phyloP scores from a whole-genome alignment of 805 yeast genomes.

The Ogataea salicorniae region DNA sequence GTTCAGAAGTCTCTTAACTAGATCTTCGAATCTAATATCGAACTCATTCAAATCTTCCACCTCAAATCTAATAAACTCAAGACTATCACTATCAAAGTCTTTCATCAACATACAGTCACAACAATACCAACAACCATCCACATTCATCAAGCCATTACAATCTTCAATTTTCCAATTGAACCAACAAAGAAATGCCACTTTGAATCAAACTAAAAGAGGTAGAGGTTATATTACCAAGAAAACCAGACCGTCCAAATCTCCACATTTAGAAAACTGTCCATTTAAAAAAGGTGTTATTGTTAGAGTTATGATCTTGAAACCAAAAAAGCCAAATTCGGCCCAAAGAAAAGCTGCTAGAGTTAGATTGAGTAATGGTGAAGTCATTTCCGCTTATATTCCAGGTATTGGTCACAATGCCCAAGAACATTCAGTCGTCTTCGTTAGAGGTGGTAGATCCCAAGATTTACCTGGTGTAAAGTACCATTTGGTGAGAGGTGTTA shows the following conservation, averaged over 20 bases:
- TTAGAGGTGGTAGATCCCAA: constrained; percentile 97
- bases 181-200: constrained; percentile 58
- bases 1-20: constrained; percentile 11
- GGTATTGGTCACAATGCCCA: constrained; percentile 99
- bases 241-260: constrained; percentile 53
- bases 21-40: constrained; percentile 5
- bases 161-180: constrained; percentile 12
- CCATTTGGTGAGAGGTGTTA: constrained; percentile 87
- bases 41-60: constrained; percentile 7
- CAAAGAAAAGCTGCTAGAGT: constrained; percentile 97
- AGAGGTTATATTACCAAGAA: constrained; percentile 36
- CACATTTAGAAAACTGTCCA: constrained; percentile 80
- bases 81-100: constrained; percentile 5
- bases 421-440: constrained; percentile 93
- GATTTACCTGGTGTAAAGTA: constrained; percentile 98
- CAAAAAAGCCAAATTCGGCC: constrained; percentile 98
- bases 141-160: constrained; percentile 5
- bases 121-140: constrained; percentile 4
- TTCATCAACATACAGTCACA: constrained; percentile 13
- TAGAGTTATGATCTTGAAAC: constrained; percentile 91
- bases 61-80: constrained; percentile 14
- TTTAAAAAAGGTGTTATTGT: constrained; percentile 90
- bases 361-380: constrained; percentile 82
- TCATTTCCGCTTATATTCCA: constrained; percentile 88
- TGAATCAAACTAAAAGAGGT: constrained; percentile 74